Conservation (phyloP, 1,284 basidiomycete species). For the Ceratobasidium sp. region DNA sequence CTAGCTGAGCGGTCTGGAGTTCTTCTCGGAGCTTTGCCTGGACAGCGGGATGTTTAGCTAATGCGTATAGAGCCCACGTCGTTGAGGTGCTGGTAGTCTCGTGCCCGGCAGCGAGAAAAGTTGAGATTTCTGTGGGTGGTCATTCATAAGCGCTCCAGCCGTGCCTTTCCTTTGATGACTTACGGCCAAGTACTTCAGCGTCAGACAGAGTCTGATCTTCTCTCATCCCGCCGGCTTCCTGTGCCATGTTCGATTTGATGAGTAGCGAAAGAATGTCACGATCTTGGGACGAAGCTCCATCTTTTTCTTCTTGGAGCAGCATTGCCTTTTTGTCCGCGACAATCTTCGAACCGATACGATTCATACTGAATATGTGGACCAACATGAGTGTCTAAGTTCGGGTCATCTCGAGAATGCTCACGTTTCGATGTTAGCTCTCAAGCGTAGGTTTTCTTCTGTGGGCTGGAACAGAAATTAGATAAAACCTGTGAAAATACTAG, state of each 20-base stretch:
- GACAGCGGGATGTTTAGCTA: conserved; percentile 58
- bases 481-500: neutral
- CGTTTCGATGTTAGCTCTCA: conserved; percentile 20
- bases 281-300: conserved; percentile 48
- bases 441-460: conserved; percentile 50
- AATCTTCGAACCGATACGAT: conserved; percentile 54
- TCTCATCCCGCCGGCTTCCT: conserved; percentile 52
- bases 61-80: conserved; percentile 62
- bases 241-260: conserved; percentile 59
- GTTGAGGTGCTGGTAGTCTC: conserved; percentile 59
- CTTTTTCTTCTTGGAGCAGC: conserved; percentile 49
- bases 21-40: conserved; percentile 63
- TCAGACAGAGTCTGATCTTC: conserved; percentile 61
- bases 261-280: conserved; percentile 50
- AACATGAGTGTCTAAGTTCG: neutral
- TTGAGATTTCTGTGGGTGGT: conserved; percentile 42
- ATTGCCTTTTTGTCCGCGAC: conserved; percentile 58
- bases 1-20: conserved; percentile 52
- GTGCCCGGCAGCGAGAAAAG: conserved; percentile 55
- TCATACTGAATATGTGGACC: conserved; percentile 47
- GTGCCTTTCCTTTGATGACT: conserved; percentile 51
- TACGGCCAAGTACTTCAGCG: conserved; percentile 63
- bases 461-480: conserved; percentile 14
- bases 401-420: neutral
- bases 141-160: no score